These are phyloP conservation scores for Mortierella sp. DNA, from an alignment of 371 early-diverging fungal species.

Conservation along the genomic window DNA sequence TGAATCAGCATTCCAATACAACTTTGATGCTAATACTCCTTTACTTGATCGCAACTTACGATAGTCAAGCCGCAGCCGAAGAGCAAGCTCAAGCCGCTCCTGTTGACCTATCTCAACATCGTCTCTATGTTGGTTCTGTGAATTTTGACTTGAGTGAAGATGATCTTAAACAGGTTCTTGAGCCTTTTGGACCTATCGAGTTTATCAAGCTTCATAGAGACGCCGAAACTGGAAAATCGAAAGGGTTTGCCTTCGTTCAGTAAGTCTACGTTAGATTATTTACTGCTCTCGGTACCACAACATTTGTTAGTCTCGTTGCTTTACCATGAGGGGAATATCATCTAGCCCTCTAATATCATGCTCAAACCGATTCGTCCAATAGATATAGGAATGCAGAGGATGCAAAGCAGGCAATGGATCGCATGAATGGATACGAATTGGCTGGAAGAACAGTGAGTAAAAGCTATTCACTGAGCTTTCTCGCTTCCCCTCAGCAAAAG, in stretches of 20 bases:
- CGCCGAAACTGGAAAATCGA: constrained; percentile 84
- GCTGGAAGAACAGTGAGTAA: constrained; percentile 75
- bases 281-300: background rate
- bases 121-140: constrained; percentile 87
- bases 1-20: background rate
- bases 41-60: background rate
- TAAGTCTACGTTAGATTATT: constrained; percentile 58
- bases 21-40: background rate
- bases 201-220: constrained; percentile 86
- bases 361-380: constrained; percentile 2
- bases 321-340: too few species aligned
- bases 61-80: constrained; percentile 58
- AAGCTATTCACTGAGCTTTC: background rate
- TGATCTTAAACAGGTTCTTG: constrained; percentile 88
- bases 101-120: constrained; percentile 64
- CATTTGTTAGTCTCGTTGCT: too few species aligned
- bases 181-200: constrained; percentile 90
- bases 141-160: constrained; percentile 86
- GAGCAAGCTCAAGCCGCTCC: constrained; percentile 24
- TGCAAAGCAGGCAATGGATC: constrained; percentile 86
- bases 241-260: constrained; percentile 93
- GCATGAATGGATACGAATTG: constrained; percentile 90
- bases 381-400: constrained; percentile 80
- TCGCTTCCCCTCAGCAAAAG: background rate
- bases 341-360: background rate